Evolutionary conservation across 225 moss, liverwort and hornwort genomes (phyloP).

Genomic region (Antitrichia curtipendula): DNA sequence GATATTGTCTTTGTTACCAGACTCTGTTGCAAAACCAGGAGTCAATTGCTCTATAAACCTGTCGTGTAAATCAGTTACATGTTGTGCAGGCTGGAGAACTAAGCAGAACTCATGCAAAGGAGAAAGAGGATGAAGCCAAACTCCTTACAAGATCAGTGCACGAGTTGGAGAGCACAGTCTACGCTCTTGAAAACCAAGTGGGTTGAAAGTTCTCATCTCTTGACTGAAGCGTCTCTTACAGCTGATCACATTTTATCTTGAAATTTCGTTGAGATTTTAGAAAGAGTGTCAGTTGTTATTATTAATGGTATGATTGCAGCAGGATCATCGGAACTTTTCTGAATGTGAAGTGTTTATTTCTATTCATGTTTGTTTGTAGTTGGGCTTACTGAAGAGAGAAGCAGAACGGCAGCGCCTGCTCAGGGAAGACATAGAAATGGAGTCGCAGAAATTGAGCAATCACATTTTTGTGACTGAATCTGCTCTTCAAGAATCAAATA

Average conservation of each 20-base stretch:
- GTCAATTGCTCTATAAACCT: not conserved
- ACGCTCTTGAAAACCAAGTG: conserved; percentile 87
- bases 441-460: conserved; percentile 45
- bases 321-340: not conserved
- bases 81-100: conserved; percentile 55
- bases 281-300: not conserved
- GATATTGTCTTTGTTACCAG: not conserved
- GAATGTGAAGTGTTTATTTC: not conserved
- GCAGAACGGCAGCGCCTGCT: conserved; percentile 61
- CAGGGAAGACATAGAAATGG: conserved; percentile 71
- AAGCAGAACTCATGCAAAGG: conserved; percentile 49
- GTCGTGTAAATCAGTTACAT: not conserved
- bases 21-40: not conserved
- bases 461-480: conserved; percentile 54
- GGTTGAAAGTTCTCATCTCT: not conserved
- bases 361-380: conserved; percentile 22
- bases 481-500: conserved; percentile 43
- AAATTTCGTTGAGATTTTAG: not conserved
- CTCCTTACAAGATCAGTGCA: conserved; percentile 76
- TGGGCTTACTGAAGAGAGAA: conserved; percentile 73
- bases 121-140: conserved; percentile 60
- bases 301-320: not conserved
- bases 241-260: not conserved
- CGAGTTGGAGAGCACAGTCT: conserved; percentile 93
- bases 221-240: not conserved